Evolutionary conservation across 305 asterid genomes (phyloP).

Genomic region (Solanum hybrid): DNA sequence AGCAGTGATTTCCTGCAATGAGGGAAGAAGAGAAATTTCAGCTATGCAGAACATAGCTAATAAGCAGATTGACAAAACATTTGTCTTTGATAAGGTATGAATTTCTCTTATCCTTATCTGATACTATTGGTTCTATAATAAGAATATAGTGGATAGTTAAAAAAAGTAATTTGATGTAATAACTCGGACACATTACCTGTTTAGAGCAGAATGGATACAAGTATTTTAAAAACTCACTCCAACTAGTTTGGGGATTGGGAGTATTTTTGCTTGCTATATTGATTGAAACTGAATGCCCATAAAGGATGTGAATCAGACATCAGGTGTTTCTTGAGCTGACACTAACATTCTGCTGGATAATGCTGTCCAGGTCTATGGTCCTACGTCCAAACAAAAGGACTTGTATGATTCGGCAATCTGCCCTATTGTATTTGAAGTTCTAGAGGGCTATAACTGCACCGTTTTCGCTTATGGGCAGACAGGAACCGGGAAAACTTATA

Average conservation of each 20-base stretch:
- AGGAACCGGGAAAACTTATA: constrained; percentile 96
- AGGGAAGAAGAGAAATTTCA: constrained; percentile 73
- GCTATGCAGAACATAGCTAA: constrained; percentile 94
- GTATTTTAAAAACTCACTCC: not conserved
- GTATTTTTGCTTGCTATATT: not conserved
- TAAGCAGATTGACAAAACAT: constrained; percentile 96
- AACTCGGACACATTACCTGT: not conserved
- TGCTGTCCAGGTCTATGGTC: constrained; percentile 80
- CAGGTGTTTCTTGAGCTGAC: not conserved
- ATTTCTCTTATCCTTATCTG: not conserved
- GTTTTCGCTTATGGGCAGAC: constrained; percentile 98
- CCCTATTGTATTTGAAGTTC: constrained; percentile 87
- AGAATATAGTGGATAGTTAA: not conserved
- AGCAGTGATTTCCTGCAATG: constrained; percentile 77
- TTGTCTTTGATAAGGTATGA: constrained; percentile 84
- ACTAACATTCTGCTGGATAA: constrained; percentile 2
- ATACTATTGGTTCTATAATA: not conserved
- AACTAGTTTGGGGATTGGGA: not conserved
- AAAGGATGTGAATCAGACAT: not conserved
- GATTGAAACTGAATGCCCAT: not conserved
- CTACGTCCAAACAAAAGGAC: constrained; percentile 84
- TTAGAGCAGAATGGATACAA: not conserved
- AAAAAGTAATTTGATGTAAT: not conserved
- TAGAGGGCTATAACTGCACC: constrained; percentile 96
- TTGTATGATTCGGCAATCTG: constrained; percentile 77